Percentiles rank a stretch among this genome's conserved stretches.
phyloP scores from a whole-genome alignment of 495 filamentous ascomycete genomes.

The Apodospora peruviana region DNA sequence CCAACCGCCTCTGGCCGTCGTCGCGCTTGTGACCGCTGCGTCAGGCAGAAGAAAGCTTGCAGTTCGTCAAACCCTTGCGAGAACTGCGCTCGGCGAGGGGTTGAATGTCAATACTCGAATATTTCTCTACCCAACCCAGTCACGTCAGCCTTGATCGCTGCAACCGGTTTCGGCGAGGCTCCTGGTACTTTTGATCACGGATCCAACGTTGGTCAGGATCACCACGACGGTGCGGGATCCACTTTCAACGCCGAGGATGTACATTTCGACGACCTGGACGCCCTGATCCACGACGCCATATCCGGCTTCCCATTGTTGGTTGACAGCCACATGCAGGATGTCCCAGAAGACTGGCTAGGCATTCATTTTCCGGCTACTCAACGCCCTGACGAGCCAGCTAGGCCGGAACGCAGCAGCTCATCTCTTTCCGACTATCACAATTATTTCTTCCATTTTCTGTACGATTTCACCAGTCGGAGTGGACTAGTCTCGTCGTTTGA shows the following conservation, averaged over 20 bases:
- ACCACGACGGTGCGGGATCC: no score
- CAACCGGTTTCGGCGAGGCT: slow-evolving; percentile 1
- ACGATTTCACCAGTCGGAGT: slow-evolving; percentile 25
- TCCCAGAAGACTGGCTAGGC: slow-evolving; percentile 14
- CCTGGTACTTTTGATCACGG: no score
- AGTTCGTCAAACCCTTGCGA: slow-evolving; percentile 23
- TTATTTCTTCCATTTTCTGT: slow-evolving; percentile 21
- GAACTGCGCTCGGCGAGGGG: slow-evolving; percentile 20
- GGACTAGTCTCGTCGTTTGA: slow-evolving; percentile 27
- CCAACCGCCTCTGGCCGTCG: slow-evolving; percentile 14
- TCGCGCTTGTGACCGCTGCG: slow-evolving; percentile 25
- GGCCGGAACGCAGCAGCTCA: neutral
- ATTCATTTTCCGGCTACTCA: slow-evolving; percentile 3
- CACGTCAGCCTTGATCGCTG: neutral
- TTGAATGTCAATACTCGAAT: slow-evolving; percentile 20
- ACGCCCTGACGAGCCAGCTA: neutral
- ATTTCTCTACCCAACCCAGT: neutral
- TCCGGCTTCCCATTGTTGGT: slow-evolving; percentile 10
- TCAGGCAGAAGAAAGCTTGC: slow-evolving; percentile 29
- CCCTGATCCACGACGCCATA: slow-evolving; percentile 18
- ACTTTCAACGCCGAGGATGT: no score
- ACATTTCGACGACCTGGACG: slow-evolving; percentile 12
- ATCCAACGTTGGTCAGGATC: no score
- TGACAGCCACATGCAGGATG: neutral
- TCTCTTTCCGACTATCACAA: slow-evolving; percentile 10